Conservation (phyloP, 139 green algal species). For the Picochlorum sp. region DNA sequence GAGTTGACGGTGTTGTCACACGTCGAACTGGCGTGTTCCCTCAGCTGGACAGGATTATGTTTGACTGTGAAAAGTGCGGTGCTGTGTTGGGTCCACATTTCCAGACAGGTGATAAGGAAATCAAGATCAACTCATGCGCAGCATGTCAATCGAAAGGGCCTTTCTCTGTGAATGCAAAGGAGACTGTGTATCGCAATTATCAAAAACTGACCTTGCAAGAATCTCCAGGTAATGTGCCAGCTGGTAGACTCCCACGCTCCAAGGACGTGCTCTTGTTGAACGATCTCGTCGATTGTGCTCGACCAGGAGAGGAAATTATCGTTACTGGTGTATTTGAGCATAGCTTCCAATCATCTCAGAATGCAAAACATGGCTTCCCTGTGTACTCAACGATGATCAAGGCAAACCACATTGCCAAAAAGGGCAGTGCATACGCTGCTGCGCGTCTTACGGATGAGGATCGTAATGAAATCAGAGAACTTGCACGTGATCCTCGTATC, state of each 20-base stretch:
- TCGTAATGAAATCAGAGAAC: conserved; percentile 60
- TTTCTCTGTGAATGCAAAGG: conserved; percentile 74
- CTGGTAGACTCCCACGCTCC: conserved; percentile 86
- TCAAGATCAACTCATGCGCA: conserved; percentile 73
- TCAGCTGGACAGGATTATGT: conserved; percentile 86
- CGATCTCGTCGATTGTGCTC: conserved; percentile 91
- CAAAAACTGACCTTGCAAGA: conserved; percentile 99
- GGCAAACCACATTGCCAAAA: conserved; percentile 76
- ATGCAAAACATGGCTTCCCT: conserved; percentile 87
- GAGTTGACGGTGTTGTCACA: conserved; percentile 86
- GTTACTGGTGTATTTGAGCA: conserved; percentile 90
- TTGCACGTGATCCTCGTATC: conserved; percentile 71
- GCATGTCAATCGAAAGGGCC: conserved; percentile 82
- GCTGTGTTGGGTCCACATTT: conserved; percentile 83
- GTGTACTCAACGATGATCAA: conserved; percentile 93
- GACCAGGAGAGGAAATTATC: conserved; percentile 91
- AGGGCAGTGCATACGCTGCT: conserved; percentile 61
- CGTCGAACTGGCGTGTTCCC: conserved; percentile 94
- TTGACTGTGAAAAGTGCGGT: conserved; percentile 83
- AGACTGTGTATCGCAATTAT: conserved; percentile 98
- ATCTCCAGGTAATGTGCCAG: conserved; percentile 78
- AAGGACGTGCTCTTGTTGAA: conserved; percentile 96
- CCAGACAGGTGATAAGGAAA: conserved; percentile 55
- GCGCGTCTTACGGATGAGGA: conserved; percentile 87
- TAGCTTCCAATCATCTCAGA: conserved; percentile 79